These are phyloP conservation scores for Bimuria novae-zelandiae DNA, from an alignment of 2,329 filamentous ascomycete species.

Conservation along the genomic window DNA sequence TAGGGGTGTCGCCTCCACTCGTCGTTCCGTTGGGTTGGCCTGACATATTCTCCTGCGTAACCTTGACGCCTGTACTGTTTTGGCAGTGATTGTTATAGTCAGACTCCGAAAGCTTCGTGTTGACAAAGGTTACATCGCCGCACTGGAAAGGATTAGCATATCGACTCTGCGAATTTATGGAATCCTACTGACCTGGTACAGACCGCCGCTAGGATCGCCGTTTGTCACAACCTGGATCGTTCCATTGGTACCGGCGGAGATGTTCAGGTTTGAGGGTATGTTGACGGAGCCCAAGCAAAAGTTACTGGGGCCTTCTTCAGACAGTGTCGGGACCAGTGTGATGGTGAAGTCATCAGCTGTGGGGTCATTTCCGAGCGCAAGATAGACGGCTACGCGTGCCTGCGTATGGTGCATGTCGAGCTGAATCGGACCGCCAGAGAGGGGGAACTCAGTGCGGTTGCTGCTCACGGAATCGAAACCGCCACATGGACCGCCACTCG, in stretches of 20 bases:
- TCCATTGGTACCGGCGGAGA: constrained; percentile 65
- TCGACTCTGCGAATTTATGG: not conserved
- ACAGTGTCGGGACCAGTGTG: constrained; percentile 64
- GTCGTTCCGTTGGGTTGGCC: constrained; percentile 55
- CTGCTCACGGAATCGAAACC: constrained; percentile 50
- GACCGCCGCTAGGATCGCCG: constrained; percentile 60
- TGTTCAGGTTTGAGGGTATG: constrained; percentile 56
- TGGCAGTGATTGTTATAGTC: constrained; percentile 57
- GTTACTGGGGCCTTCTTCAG: constrained; percentile 64
- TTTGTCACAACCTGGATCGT: constrained; percentile 72
- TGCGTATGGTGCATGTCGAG: constrained; percentile 58
- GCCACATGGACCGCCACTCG: constrained; percentile 56
- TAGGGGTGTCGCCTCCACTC: constrained; percentile 22
- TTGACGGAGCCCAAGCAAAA: constrained; percentile 68
- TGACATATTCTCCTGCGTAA: constrained; percentile 45
- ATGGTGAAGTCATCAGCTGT: constrained; percentile 66
- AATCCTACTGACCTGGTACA: constrained; percentile 63
- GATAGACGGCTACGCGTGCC: constrained; percentile 57
- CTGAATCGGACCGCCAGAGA: constrained; percentile 56
- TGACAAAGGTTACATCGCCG: constrained; percentile 72
- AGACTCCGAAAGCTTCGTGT: constrained; percentile 53
- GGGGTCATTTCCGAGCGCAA: constrained; percentile 58
- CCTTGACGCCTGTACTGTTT: constrained; percentile 62
- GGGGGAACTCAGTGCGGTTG: constrained; percentile 56
- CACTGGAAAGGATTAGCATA: constrained; percentile 55